Conservation (phyloP, 202 grass and related monocot genomes). For the Zizania palustris region DNA sequence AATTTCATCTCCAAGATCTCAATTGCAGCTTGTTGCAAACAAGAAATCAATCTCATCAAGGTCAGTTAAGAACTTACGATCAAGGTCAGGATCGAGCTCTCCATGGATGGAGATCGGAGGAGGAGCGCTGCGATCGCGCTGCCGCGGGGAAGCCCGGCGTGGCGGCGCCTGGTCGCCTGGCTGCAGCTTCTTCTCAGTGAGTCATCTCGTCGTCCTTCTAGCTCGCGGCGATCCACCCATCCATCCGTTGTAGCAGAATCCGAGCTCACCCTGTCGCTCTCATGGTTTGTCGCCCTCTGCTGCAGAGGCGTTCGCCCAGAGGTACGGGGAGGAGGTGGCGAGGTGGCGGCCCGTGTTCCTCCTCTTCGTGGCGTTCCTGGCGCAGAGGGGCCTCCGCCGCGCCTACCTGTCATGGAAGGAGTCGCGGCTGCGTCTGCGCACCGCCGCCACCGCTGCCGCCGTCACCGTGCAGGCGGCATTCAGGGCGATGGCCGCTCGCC, state of each 20-base stretch:
- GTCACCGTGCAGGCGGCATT: conserved; percentile 55
- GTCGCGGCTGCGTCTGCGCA: conserved; percentile 28
- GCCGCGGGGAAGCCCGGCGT: conserved; percentile 29
- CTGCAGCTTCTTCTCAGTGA: conserved; percentile 50
- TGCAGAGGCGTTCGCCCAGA: conserved; percentile 48
- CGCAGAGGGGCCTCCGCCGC: conserved; percentile 43
- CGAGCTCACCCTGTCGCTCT: conserved; percentile 16
- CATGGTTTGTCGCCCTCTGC: too few species aligned
- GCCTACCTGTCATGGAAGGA: conserved; percentile 45
- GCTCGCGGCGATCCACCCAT: neutral
- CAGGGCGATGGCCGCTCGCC: conserved; percentile 45
- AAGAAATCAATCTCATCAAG: neutral
- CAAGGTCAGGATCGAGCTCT: conserved; percentile 14
- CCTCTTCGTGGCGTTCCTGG: conserved; percentile 35
- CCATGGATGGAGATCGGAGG: conserved; percentile 52
- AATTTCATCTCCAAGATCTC: conserved; percentile 29
- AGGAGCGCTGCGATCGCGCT: conserved; percentile 13
- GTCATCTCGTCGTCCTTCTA: conserved; percentile 1
- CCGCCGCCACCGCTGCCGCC: conserved; percentile 35
- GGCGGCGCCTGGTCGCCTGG: conserved; percentile 53
- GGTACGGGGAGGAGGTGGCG: conserved; percentile 27
- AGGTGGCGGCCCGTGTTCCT: conserved; percentile 45
- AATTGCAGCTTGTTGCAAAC: neutral
- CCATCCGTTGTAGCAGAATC: neutral
- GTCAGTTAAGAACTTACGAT: neutral